phyloP scores from a whole-genome alignment of 257 asterid species.

The Capsicum chinense region DNA sequence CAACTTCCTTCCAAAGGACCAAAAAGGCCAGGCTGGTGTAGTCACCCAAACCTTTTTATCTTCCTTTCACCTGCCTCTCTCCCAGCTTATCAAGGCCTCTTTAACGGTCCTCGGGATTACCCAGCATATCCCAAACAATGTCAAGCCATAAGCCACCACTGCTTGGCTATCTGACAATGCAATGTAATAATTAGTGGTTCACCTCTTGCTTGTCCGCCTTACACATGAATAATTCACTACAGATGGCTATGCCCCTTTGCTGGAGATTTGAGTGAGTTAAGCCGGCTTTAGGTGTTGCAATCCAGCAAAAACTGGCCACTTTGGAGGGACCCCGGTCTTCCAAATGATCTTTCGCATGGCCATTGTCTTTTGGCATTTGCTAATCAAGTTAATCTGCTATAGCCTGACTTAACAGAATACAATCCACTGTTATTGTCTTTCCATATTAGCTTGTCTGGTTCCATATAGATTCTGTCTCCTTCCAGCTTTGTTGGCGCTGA shows the following conservation, averaged over 20 bases:
- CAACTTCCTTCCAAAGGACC: constrained; percentile 17
- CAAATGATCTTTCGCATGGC: background rate
- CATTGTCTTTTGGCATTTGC: background rate
- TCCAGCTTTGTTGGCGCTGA: background rate
- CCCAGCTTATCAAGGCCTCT: background rate
- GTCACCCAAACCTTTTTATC: background rate
- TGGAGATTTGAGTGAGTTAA: constrained; percentile 14
- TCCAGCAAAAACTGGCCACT: background rate
- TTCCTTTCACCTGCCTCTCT: background rate
- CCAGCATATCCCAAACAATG: background rate
- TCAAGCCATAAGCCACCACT: constrained; percentile 5
- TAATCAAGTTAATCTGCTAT: background rate
- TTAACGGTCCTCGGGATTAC: background rate
- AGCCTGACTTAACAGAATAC: background rate
- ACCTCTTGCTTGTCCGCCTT: background rate
- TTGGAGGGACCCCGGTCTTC: background rate
- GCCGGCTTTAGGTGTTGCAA: constrained; percentile 4
- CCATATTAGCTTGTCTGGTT: background rate
- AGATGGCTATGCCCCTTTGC: background rate
- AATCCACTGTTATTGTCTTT: background rate
- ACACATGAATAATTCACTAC: background rate
- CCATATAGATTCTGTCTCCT: too few relatives aligned
- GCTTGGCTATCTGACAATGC: constrained; percentile 8
- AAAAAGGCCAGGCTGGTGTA: background rate
- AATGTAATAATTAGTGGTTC: background rate